Conservation (phyloP, 2,329 filamentous ascomycete species). For the Aspergillus neotritici region DNA sequence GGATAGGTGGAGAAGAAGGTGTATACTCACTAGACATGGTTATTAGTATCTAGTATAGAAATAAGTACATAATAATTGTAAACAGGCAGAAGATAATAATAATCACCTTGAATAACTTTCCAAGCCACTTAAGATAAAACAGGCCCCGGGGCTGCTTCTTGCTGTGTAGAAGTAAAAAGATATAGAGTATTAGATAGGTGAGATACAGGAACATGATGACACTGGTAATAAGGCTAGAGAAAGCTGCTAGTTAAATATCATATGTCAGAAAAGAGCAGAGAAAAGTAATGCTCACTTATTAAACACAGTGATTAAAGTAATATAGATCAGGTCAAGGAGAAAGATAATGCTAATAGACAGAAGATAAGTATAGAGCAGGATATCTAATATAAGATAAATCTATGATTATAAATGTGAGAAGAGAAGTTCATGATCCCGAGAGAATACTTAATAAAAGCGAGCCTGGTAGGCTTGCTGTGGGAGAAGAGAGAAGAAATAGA, state of each 20-base stretch:
- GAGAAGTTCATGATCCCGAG: slow-evolving; percentile 47
- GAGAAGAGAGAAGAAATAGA: slow-evolving; percentile 44
- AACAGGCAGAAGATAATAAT: slow-evolving; percentile 36
- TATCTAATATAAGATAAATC: slow-evolving; percentile 39
- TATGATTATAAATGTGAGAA: slow-evolving; percentile 37
- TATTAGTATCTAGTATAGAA: slow-evolving; percentile 33
- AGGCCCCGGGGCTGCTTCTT: slow-evolving; percentile 43
- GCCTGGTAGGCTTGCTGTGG: slow-evolving; percentile 49
- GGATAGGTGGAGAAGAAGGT: neutral
- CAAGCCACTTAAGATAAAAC: slow-evolving; percentile 45
- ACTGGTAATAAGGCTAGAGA: slow-evolving; percentile 40
- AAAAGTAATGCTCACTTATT: too few species aligned
- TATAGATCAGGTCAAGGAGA: slow-evolving; percentile 44
- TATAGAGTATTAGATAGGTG: slow-evolving; percentile 44
- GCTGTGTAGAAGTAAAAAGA: slow-evolving; percentile 43
- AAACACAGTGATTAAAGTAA: slow-evolving; percentile 40
- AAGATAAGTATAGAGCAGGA: slow-evolving; percentile 43
- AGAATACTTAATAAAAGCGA: slow-evolving; percentile 49
- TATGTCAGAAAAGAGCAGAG: too few species aligned
- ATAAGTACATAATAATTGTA: slow-evolving; percentile 37
- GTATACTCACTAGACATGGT: slow-evolving; percentile 32
- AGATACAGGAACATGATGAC: slow-evolving; percentile 47
- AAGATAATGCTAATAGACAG: slow-evolving; percentile 44
- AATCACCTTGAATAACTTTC: slow-evolving; percentile 41
- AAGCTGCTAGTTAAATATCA: too few species aligned